These are phyloP conservation scores for Yarrowia sp. DNA, from an alignment of 805 yeast genomes.

Conservation along the genomic window DNA sequence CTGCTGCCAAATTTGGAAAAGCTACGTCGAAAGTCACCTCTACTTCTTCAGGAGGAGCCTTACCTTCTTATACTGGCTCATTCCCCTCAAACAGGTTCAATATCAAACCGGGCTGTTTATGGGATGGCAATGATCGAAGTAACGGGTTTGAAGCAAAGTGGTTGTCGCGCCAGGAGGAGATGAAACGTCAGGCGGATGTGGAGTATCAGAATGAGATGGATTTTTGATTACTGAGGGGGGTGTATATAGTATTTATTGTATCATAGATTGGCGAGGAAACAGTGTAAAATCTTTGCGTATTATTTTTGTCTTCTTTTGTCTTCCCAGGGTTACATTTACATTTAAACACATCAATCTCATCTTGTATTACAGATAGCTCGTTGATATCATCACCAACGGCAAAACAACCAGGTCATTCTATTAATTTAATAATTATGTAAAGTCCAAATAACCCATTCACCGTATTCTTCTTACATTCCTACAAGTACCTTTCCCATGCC, in stretches of 20 bases:
- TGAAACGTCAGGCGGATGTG: not conserved
- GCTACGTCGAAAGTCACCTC: not conserved
- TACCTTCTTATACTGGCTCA: not conserved
- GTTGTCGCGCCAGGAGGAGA: constrained; percentile 5
- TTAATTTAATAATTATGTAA: constrained; percentile 7
- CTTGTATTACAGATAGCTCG: too few species aligned
- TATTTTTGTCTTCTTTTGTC: too few species aligned
- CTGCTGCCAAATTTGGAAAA: constrained; percentile 9
- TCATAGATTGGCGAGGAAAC: too few species aligned
- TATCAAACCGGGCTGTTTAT: constrained; percentile 11
- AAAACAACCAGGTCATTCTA: not conserved
- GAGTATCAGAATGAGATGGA: constrained; percentile 16
- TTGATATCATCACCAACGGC: too few species aligned
- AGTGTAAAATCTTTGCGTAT: too few species aligned
- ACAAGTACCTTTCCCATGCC: not conserved
- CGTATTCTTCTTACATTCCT: not conserved
- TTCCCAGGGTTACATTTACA: too few species aligned
- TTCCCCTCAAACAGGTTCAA: constrained; percentile 14
- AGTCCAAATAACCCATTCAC: not conserved
- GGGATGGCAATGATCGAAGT: constrained; percentile 9
- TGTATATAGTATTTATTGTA: too few species aligned
- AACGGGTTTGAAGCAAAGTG: constrained; percentile 16
- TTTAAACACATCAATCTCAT: too few species aligned
- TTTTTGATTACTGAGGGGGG: not conserved
- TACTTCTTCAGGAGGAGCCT: not conserved